Base-by-base conservation (phyloP, 2,329 filamentous ascomycete species). In the Colletotrichum musicola region DNA sequence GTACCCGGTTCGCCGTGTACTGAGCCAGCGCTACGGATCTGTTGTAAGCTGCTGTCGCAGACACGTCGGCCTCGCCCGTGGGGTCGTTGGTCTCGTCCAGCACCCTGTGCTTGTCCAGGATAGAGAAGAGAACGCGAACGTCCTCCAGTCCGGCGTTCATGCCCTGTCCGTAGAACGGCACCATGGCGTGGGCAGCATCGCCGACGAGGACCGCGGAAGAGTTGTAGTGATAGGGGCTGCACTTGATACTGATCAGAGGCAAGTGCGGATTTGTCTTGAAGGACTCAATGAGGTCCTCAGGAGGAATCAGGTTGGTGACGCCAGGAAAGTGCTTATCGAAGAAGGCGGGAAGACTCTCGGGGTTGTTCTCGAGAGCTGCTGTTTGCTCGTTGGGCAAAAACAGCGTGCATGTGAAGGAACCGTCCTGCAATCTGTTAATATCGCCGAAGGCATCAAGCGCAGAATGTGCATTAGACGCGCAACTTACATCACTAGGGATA, bases 141-240 rank as follows among this genome's bases (percentile, higher is more conserved):
- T 98, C 95, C 81, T 99, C 96, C 49, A 99, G 88, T 0, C 96
- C 96, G 0, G 96, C 93, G 76, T 99, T 99, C 90, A 99, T 97
- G 44, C 96, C 96, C 79, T 99, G 96, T 0, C 96, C 96, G 79
- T 98, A 99, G 80, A 99, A 99, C 0, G 96, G 96, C 0, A 99
- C 94, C 91, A 99, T 98, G 65, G 97, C 96, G 78, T 99, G 96
- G 0, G 96, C 95, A 7, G 96, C 94, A 77, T 99, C 96, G 67
- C 96, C 96, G 42, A 99, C 78, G 56, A 99, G 93, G 68, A 97
- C 94, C 38, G 88, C 94, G 0, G 90, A 92, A 25, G 89, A 89
- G 57, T 82, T 85, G 81, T 89, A 94, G 82, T 97, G 94, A 80
- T 98, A 93, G 0, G 96, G 96, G 18, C 88, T 88, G 82, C 95